Conservation (phyloP, 2,329 filamentous ascomycete genomes). For the Coniochaeta sp. region DNA sequence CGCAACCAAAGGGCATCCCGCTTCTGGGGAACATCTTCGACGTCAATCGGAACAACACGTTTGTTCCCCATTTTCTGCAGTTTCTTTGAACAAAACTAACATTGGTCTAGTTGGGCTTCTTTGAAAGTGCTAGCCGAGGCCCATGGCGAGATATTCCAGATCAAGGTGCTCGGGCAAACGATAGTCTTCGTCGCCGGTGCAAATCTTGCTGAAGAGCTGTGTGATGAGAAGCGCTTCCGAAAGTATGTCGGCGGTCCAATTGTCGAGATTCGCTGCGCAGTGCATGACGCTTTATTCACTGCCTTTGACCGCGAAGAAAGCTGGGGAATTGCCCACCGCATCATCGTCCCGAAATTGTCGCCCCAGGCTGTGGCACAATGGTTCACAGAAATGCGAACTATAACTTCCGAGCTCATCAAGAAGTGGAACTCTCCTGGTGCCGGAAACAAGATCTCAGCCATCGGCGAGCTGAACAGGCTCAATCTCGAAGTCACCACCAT, state of each 20-base stretch:
- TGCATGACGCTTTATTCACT: conserved; percentile 45
- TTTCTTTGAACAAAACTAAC: conserved; percentile 20
- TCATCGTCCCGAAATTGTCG: conserved; percentile 39
- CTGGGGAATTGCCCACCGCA: conserved; percentile 45
- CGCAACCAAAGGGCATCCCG: conserved; percentile 40
- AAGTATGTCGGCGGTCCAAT: conserved; percentile 47
- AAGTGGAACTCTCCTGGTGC: conserved; percentile 36
- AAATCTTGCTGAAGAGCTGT: conserved; percentile 34
- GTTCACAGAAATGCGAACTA: conserved; percentile 41
- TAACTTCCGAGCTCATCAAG: conserved; percentile 38
- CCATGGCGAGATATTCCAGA: conserved; percentile 40
- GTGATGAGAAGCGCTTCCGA: conserved; percentile 45
- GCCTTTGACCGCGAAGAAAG: conserved; percentile 38
- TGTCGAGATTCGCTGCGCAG: conserved; percentile 41
- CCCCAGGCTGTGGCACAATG: conserved; percentile 21
- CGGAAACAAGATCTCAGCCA: conserved; percentile 32
- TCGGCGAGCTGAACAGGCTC: conserved; percentile 43
- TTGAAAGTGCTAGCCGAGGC: background rate
- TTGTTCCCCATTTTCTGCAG: conserved; percentile 29
- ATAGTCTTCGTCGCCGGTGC: conserved; percentile 34
- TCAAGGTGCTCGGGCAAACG: conserved; percentile 30
- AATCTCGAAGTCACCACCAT: conserved; percentile 44
- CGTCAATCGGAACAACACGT: conserved; percentile 37
- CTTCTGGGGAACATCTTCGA: conserved; percentile 45
- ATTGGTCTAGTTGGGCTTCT: background rate